Base-by-base conservation (phyloP, 176 grass and related monocot genomes). In the Eremochloa ophiuroides region DNA sequence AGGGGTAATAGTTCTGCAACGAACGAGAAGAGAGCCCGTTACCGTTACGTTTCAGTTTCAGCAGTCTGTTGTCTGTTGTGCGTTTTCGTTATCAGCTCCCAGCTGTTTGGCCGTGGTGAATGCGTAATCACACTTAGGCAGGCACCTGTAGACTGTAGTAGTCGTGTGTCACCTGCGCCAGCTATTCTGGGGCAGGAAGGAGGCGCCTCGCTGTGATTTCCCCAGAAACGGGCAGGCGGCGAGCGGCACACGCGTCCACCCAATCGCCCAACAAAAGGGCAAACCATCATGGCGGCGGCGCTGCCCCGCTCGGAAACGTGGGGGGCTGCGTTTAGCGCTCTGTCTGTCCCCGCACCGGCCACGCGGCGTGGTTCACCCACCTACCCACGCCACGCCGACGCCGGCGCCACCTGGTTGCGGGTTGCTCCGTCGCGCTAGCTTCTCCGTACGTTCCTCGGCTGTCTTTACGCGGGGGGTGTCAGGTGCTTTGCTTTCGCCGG, bases 341-440 rank as follows among this genome's bases (percentile, higher is more conserved):
- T n/a, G 53, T 22, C 53, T 22, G 53, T 58, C 37, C 1, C 44
- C 8, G 39, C 34, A 66, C 81, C n/a, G 59, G n/a, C 69, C 69
- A 40, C 35, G 20, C 10, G 35, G 35, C 37, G 66, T 22, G 5
- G 23, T 0, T 29, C 58, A 28, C 59, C 59, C 12, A 62, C 59
- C 59, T 5, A 62, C 26, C 22, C 22, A 22, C 18, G 16, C 17
- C 4, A 1, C n/a, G n/a, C 26, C 22, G 8, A 22, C 18, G 16
- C 17, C 4, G 0, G 14, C 5, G 50, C 56, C 23, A 60, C 56
- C 11, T 72, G 59, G 59, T 15, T 64, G 75, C 75, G 59, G 79
- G 73, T 77, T 61, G 62, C 62, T 76, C 59, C 55, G 84, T 83
- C 34, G 73, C 71, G 75, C n/a, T n/a, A n/a, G n/a, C 62, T 80